Base-by-base conservation (phyloP, 2,329 filamentous ascomycete species). In the Helotiales sp. region DNA sequence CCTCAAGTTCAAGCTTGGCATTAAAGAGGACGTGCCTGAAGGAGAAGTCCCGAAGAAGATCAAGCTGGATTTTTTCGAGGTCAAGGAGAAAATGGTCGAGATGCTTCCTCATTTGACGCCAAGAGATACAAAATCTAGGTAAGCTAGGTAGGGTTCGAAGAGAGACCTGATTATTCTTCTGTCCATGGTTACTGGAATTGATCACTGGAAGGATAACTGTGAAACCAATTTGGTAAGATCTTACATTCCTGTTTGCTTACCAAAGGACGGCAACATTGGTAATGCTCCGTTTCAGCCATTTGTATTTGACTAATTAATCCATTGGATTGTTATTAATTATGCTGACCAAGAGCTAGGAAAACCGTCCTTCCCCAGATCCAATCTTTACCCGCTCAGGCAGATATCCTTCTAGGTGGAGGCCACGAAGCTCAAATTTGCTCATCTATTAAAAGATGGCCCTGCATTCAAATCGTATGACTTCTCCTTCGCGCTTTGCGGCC, bases 381-480 rank as follows among this genome's bases (percentile, higher is more conserved):
- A 40, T 3, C 13, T 40, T 13, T 40, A 1, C 13, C 13, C 6
- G 2, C 17, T 20, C 2, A 11, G 13, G 11, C 5, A n/a, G 3
- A 52, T 52, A 0, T 5, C 3, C 4, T 15, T 26, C 24, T n/a
- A 5, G 30, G 26, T 52, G 26, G 49, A n/a, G 24, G 49, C 49
- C 49, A 28, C 49, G 26, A n/a, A 6, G 13, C 49, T 52, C 24
- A 17, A 30, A 50, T 30, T n/a, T 30, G 24, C 49, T 26, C 49
- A 30, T 57, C 54, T 57, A 57, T 57, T 24, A 37, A 24, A 57
- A 57, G 54, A 24, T 5, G 3, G 32, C 5, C 54, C n/a, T 17
- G 32, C 54, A 57, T 37, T 13, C 20, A 57, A 57, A 40, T 57
- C 54, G 54, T 40, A 57, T 57, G 54, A 57, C 24, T 34, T 26